Conservation (phyloP, 2,329 filamentous ascomycete species). For the Alternaria viburni region DNA sequence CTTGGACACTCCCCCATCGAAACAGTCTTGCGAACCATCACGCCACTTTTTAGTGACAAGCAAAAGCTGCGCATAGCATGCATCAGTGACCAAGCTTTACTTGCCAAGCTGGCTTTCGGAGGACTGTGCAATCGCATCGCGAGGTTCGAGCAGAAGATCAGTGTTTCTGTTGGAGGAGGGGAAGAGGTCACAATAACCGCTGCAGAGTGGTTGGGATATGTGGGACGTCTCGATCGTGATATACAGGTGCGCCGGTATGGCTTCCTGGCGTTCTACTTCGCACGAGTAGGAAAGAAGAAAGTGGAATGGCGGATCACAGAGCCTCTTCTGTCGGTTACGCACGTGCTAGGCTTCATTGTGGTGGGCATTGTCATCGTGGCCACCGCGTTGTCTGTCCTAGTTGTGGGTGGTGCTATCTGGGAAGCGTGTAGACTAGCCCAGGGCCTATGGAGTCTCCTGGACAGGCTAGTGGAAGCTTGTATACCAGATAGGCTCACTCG, state of each 20-base stretch:
- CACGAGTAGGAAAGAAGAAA: not conserved
- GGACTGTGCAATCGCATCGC: slow-evolving; percentile 1
- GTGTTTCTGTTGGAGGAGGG: not conserved
- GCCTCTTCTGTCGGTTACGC: not conserved
- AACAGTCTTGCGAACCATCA: not conserved
- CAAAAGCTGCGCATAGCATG: not conserved
- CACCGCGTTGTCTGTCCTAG: not conserved
- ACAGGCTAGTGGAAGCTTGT: not conserved
- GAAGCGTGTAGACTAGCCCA: not conserved
- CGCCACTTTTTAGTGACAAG: not conserved
- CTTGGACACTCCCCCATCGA: not conserved
- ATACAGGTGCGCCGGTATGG: not conserved
- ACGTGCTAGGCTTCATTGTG: not conserved
- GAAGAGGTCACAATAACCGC: not conserved
- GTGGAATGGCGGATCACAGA: not conserved
- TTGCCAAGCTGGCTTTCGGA: not conserved
- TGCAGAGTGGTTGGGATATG: not conserved
- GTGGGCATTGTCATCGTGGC: not conserved
- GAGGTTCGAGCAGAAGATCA: slow-evolving; percentile 5
- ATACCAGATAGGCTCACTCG: not conserved
- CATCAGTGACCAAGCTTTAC: not conserved
- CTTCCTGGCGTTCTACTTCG: slow-evolving; percentile 6
- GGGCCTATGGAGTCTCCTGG: not conserved
- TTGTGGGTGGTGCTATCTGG: not conserved
- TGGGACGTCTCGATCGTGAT: not conserved